phyloP scores from a whole-genome alignment of 805 yeast species.

The Teunomyces panamensis region DNA sequence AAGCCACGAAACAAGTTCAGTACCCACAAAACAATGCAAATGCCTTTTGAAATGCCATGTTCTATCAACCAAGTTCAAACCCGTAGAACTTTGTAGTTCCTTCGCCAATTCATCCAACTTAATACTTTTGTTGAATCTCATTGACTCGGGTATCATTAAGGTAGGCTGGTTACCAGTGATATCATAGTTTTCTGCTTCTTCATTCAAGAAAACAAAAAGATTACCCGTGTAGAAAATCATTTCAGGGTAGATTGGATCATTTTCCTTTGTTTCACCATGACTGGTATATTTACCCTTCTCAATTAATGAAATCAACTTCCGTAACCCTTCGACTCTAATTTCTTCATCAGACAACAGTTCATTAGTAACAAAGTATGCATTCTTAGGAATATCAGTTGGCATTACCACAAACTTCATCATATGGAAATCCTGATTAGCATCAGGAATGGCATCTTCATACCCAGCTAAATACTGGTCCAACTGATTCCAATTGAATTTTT shows the following conservation, averaged over 20 bases:
- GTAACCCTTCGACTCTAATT: constrained; percentile 85
- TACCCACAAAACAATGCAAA: constrained; percentile 76
- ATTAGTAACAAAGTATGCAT: constrained; percentile 44
- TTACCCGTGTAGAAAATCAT: constrained; percentile 86
- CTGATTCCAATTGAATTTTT: constrained; percentile 80
- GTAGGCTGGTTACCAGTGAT: constrained; percentile 35
- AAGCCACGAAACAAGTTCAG: constrained; percentile 84
- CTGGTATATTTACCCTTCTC: constrained; percentile 52
- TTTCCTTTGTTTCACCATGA: constrained; percentile 22
- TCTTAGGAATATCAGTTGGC: constrained; percentile 70
- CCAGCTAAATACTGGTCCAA: constrained; percentile 93
- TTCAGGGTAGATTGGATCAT: constrained; percentile 62
- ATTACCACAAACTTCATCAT: constrained; percentile 80
- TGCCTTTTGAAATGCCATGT: constrained; percentile 89
- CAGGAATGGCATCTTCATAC: constrained; percentile 68
- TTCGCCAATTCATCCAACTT: constrained; percentile 53
- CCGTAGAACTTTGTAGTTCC: constrained; percentile 68
- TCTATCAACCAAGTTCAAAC: constrained; percentile 67
- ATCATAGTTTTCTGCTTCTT: constrained; percentile 43
- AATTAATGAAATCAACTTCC: constrained; percentile 61
- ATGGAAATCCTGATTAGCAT: constrained; percentile 51
- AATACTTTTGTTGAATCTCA: constrained; percentile 48
- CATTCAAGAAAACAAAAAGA: constrained; percentile 59
- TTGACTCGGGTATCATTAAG: constrained; percentile 30
- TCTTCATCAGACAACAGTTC: constrained; percentile 80